Evolutionary conservation across 495 filamentous ascomycete species (phyloP).

Genomic region (Schizothecium vesticola): DNA sequence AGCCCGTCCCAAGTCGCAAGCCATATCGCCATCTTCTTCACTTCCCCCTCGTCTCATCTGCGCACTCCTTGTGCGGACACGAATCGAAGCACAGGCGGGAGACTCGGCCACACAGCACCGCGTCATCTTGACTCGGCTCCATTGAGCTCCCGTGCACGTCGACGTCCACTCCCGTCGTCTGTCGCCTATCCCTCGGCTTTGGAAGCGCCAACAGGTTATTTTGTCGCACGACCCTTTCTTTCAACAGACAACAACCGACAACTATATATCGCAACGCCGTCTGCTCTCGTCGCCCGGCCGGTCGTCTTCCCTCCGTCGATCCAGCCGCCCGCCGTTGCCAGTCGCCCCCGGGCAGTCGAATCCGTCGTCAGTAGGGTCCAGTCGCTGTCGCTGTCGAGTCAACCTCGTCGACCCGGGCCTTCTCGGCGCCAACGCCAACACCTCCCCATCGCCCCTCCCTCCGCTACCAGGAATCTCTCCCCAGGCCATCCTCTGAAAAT

Average conservation of each 20-base stretch:
- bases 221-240: background rate
- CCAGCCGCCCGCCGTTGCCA: background rate
- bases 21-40: conserved; percentile 3
- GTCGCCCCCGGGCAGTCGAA: background rate
- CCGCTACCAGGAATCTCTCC: background rate
- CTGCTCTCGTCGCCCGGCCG: background rate
- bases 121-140: background rate
- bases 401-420: background rate
- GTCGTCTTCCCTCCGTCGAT: background rate
- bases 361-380: background rate
- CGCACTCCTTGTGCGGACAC: background rate
- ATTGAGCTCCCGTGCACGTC: background rate
- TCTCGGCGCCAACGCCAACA: conserved; percentile 6
- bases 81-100: background rate
- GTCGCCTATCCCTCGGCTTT: background rate
- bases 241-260: background rate
- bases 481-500: background rate
- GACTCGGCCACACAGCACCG: background rate
- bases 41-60: background rate
- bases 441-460: background rate
- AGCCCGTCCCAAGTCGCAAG: background rate
- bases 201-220: background rate
- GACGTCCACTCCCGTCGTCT: background rate
- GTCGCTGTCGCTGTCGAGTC: background rate
- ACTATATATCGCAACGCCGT: background rate